Evolutionary conservation across 306 rosid species (phyloP), one percentile per base, ranked within the genome.

Genomic region (Cercis canadensis): DNA sequence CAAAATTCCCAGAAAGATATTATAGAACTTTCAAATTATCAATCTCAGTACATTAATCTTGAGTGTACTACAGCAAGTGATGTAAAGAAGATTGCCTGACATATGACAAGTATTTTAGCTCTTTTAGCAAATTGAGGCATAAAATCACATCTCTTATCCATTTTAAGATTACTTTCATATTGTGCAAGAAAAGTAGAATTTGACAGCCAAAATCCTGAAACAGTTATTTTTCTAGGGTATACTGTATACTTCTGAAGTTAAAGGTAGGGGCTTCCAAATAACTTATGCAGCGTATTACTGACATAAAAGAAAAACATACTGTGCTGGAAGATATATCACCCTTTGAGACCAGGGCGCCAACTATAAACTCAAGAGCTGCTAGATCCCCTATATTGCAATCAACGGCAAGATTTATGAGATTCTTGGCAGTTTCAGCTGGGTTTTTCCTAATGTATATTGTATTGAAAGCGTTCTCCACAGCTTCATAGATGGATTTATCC

Each of bases 351-450:
- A 93, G 80, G 19, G 90, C 85, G 31, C 84, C 86, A 73, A 93
- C 83, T 65, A 93, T 88, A 74, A 82, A 93, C 84, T 93, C 98
- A 81, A 93, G 84, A 69, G 98, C 96, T 49, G 96, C 96, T 53
- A 90, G 81, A 78, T 93, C 98, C 79, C 98, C 98, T 49, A 87
- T 84, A 65, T 90, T 93, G 75, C 97, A 93, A 81, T 86, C 96
- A 33, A 63, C 81, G 29, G 93, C 97, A 74, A 93, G 98, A 67
- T 80, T 84, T 81, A 83, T 67, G 39, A 93, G 86, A 76, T 83
- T 87, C 80, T 81, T 88, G 64, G 97, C 96, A 67, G 94, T 89
- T 81, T 93, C 98, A 10, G 72, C 67, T 11, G 94, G 92, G 71
- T 54, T 88, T 78, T 90, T 93, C 77, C 86, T 78, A 34, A 93